Percentiles rank a stretch among this genome's conserved stretches.
phyloP scores from a whole-genome alignment of 768 basidiomycete species.

The Hericium erinaceus region DNA sequence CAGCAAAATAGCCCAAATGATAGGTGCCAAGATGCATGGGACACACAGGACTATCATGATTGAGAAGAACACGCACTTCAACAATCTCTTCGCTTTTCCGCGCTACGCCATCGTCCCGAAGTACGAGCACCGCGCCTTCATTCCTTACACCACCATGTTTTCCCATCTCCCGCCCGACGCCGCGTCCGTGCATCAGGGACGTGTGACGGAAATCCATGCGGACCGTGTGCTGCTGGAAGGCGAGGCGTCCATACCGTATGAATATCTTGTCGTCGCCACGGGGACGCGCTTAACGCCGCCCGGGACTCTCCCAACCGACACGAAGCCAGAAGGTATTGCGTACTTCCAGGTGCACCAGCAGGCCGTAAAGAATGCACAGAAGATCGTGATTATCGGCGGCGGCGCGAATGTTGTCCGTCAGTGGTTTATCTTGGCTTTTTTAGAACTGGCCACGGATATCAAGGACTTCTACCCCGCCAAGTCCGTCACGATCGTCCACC shows the following conservation, averaged over 20 bases:
- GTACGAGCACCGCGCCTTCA: slow-evolving; percentile 21
- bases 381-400: slow-evolving; percentile 27
- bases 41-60: slow-evolving; percentile 23
- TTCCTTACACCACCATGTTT: slow-evolving; percentile 22
- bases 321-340: slow-evolving; percentile 20
- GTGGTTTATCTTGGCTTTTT: neutral
- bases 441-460: slow-evolving; percentile 22
- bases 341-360: slow-evolving; percentile 21
- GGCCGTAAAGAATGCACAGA: slow-evolving; percentile 21
- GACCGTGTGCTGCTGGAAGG: slow-evolving; percentile 14
- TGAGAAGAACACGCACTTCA: slow-evolving; percentile 27
- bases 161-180: slow-evolving; percentile 17
- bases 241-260: slow-evolving; percentile 22
- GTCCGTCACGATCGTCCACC: slow-evolving; percentile 20
- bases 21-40: slow-evolving; percentile 15
- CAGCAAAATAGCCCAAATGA: slow-evolving; percentile 14
- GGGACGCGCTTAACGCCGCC: slow-evolving; percentile 18
- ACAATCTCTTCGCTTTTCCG: slow-evolving; percentile 27
- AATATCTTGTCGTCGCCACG: slow-evolving; percentile 27
- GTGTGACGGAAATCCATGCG: slow-evolving; percentile 13
- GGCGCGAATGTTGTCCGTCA: slow-evolving; percentile 29
- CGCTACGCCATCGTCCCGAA: slow-evolving; percentile 20
- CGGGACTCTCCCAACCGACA: slow-evolving; percentile 10
- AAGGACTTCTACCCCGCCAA: slow-evolving; percentile 14
- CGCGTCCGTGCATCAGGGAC: slow-evolving; percentile 14